Percentiles rank a stretch among this genome's conserved stretches.
phyloP scores from a whole-genome alignment of 352 stramenopile species.

The Phytophthora hibernalis region DNA sequence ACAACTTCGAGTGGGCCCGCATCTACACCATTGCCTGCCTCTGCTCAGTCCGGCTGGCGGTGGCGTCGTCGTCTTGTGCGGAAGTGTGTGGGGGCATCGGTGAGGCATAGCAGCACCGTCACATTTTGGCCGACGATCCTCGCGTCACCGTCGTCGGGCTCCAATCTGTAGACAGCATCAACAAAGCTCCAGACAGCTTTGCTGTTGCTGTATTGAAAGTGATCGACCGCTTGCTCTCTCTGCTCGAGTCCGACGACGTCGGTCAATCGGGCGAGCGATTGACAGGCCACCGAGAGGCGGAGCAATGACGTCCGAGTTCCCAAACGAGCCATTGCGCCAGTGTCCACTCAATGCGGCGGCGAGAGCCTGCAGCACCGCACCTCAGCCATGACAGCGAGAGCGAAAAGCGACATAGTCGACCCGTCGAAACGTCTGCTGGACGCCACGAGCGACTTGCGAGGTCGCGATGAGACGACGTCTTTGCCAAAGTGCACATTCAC shows the following conservation, averaged over 20 bases:
- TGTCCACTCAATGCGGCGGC: slow-evolving; percentile 21
- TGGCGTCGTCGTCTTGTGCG: slow-evolving; percentile 23
- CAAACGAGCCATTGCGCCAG: slow-evolving; percentile 17
- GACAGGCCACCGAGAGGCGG: slow-evolving; percentile 32
- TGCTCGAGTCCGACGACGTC: slow-evolving; percentile 15
- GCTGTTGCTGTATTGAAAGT: background rate
- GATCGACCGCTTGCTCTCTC: background rate
- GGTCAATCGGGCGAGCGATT: slow-evolving; percentile 10
- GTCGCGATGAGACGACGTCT: background rate
- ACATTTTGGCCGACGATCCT: slow-evolving; percentile 13
- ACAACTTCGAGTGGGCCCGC: slow-evolving; percentile 15
- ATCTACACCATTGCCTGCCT: slow-evolving; percentile 17
- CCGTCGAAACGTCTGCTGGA: slow-evolving; percentile 11
- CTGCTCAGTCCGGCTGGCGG: slow-evolving; percentile 20
- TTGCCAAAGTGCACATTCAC: background rate
- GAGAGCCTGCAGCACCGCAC: slow-evolving; percentile 7
- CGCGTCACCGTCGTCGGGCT: slow-evolving; percentile 4
- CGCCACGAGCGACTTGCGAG: slow-evolving; percentile 6
- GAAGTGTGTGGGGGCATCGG: background rate
- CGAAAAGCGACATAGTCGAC: slow-evolving; percentile 36
- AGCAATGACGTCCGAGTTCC: slow-evolving; percentile 23
- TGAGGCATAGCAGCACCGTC: slow-evolving; percentile 3
- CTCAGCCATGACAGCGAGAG: background rate
- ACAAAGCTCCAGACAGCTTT: background rate
- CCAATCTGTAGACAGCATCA: background rate